Conservation (phyloP, 2,329 filamentous ascomycete genomes). For the Remersonia thermophila region DNA sequence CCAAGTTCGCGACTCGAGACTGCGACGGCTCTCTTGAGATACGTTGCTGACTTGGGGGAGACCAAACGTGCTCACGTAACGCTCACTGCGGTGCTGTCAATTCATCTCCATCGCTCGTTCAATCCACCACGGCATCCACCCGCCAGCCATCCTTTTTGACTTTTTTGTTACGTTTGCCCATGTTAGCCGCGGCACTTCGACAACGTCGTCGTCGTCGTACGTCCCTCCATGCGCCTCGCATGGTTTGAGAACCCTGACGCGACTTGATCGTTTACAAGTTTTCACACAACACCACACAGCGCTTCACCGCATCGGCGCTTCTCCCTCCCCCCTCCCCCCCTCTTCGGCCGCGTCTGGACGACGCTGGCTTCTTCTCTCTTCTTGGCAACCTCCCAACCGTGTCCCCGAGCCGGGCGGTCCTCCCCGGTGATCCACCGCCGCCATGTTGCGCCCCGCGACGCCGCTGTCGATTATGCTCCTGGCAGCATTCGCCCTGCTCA, state of each 20-base stretch:
- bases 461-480: constrained; percentile 79
- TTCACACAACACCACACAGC: not conserved
- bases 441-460: constrained; percentile 83
- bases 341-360: constrained; percentile 31
- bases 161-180: no score
- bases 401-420: not conserved
- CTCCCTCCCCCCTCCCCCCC: no score
- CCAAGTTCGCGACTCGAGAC: not conserved
- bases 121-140: constrained; percentile 1
- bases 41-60: no score
- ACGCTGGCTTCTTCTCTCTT: constrained; percentile 24
- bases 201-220: not conserved
- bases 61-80: no score
- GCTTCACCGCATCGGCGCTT: constrained; percentile 7
- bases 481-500: constrained; percentile 69
- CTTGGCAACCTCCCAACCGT: constrained; percentile 1
- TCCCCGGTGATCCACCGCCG: constrained; percentile 22
- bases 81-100: no score
- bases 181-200: constrained; percentile 5
- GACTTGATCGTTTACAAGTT: constrained; percentile 1
- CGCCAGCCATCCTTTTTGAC: no score
- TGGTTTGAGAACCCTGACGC: constrained; percentile 1
- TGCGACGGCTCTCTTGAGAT: no score
- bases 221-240: not conserved
- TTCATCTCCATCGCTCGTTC: constrained; percentile 5